Percentiles rank a stretch among this genome's conserved stretches.
phyloP scores from a whole-genome alignment of 176 grass and related monocot species.

The Echinochloa phyllopogon region DNA sequence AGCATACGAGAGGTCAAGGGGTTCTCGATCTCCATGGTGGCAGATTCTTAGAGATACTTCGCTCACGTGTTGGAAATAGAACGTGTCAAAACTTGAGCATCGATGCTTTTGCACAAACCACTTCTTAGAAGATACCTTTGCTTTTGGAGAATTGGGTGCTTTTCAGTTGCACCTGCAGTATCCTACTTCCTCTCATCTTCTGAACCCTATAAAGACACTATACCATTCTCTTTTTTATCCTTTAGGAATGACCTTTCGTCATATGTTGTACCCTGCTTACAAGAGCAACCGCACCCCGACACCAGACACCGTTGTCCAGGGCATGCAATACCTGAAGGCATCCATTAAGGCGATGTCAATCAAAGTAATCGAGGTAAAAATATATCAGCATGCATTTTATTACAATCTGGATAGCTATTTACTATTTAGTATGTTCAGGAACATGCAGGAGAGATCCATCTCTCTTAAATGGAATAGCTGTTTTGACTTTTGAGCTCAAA shows the following conservation, averaged over 20 bases:
- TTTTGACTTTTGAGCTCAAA: too few species aligned
- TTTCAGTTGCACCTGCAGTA: neutral
- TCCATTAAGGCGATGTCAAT: conserved; percentile 94
- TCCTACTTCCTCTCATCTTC: neutral
- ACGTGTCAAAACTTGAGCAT: neutral
- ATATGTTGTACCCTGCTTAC: conserved; percentile 92
- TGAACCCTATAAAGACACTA: conserved; percentile 14
- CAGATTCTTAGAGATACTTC: conserved; percentile 3
- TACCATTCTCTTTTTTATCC: conserved; percentile 24
- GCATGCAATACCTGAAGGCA: conserved; percentile 94
- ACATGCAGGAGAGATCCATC: neutral
- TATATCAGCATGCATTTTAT: conserved; percentile 27
- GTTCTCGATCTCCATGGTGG: neutral
- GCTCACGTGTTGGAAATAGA: neutral
- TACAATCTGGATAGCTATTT: conserved; percentile 12
- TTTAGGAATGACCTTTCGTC: conserved; percentile 88
- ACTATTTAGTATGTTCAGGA: conserved; percentile 1
- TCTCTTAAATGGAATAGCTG: neutral
- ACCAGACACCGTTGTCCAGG: conserved; percentile 93
- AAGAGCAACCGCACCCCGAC: conserved; percentile 90
- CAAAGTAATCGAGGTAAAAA: conserved; percentile 97
- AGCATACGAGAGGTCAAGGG: neutral
- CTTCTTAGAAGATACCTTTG: conserved; percentile 5
- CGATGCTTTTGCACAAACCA: neutral
- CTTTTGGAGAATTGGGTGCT: neutral